These are phyloP conservation scores for Phanerochaete carnosa DNA, from an alignment of 768 basidiomycete species.

Conservation along the genomic window DNA sequence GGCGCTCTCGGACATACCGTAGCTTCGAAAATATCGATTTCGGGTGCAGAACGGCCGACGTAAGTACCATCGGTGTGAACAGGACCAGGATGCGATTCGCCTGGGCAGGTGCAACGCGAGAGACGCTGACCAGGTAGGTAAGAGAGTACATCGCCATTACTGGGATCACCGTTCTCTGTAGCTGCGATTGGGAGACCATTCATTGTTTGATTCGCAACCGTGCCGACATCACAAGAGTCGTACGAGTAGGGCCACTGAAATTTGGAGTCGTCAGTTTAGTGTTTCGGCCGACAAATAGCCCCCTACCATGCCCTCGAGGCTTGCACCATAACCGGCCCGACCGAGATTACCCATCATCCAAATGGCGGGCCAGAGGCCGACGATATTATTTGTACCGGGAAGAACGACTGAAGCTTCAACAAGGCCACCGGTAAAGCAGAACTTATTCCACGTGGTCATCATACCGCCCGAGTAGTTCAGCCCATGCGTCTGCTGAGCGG, in stretches of 20 bases:
- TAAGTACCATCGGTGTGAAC: conserved; percentile 68
- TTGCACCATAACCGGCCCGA: conserved; percentile 85
- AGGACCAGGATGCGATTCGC: conserved; percentile 85
- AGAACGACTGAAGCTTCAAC: conserved; percentile 63
- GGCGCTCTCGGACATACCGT: conserved; percentile 39
- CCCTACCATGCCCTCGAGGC: conserved; percentile 76
- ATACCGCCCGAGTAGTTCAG: conserved; percentile 42
- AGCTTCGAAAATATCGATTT: conserved; percentile 90
- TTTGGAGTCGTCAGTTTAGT: conserved; percentile 2
- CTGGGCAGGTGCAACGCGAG: conserved; percentile 81
- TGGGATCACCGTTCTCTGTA: conserved; percentile 51
- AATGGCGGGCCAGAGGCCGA: conserved; percentile 49
- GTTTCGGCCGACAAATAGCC: conserved; percentile 8
- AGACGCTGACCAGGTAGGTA: conserved; percentile 83
- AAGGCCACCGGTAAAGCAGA: conserved; percentile 85
- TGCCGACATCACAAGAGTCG: conserved; percentile 71
- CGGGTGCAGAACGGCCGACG: conserved; percentile 80
- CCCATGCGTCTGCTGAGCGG: conserved; percentile 48
- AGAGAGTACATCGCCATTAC: conserved; percentile 44
- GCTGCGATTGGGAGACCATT: conserved; percentile 67
- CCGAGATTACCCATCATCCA: conserved; percentile 76
- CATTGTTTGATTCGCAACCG: conserved; percentile 63
- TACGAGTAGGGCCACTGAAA: conserved; percentile 79
- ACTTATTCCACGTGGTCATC: conserved; percentile 70
- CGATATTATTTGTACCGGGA: conserved; percentile 58